Evolutionary conservation across 2,329 filamentous ascomycete species (phyloP), one percentile per base, ranked within the genome.

Genomic region (Ophiostoma tasmaniense): DNA sequence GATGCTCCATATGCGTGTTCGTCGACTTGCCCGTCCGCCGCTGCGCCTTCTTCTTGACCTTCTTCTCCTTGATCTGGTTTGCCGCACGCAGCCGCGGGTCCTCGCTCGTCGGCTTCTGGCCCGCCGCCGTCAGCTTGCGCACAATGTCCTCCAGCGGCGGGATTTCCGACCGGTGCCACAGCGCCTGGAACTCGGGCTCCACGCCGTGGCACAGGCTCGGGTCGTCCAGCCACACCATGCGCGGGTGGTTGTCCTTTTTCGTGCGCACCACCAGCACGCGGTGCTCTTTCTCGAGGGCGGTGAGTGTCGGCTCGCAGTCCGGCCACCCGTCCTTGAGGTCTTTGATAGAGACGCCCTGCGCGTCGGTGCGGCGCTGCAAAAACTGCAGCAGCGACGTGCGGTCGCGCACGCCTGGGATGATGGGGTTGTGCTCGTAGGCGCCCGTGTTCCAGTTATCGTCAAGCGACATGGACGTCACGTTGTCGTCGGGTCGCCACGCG

Each of bases 301-400:
- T 86, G 76, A 99, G 90, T 11, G 90, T 86, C 25, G 89, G 86
- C 71, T 93, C 88, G 75, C 92, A 96, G 74, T 90, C 89, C 30
- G 90, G 88, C 95, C 95, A 99, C 72, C 95, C 95, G 77, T 99
- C 95, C 79, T 97, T 96, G 71, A 99, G 85, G 75, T 97, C 93
- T 77, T 92, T 93, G 72, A 98, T 92, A 50, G 84, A 85, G 68
- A 98, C 86, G 14, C 92, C 92, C 73, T 90, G 88, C 1, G 92
- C 91, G 70, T 93, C 93, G 67, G 87, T 87, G 79, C 93, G 93
- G 68, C 85, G 84, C 79, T 97, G 93, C 39, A 99, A 85, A 76
- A 92, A 90, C 68, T 85, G 86, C 68, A 96, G 87, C 68, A 99
- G 85, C 74, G 93, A 88, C 52, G 90, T 88, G 70, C 89, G 87